Evolutionary conservation across 2,329 filamentous ascomycete genomes (phyloP), one percentile per base, ranked within the genome.

Genomic region (Myriosclerotinia scirpicola): DNA sequence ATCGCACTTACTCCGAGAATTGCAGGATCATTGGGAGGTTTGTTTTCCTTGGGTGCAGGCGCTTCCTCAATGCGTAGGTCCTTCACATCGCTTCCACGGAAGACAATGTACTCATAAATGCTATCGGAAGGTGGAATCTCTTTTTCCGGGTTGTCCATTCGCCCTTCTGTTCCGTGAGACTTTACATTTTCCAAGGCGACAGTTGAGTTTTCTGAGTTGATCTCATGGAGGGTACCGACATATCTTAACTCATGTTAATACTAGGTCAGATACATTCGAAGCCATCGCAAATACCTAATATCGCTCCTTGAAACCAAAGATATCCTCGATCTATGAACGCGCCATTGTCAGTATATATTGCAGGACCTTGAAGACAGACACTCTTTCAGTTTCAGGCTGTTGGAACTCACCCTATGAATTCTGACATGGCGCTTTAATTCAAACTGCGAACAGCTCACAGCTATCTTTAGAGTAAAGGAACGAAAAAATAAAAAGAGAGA

Each of bases 81-180:
- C 81, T 99, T 99, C 77, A 99, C 95, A 82, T 99, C 95, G 79
- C 92, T 97, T 74, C 95, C 95, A 69, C 94, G 90, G 80, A 99
- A 99, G 71, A 99, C 93, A 76, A 99, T 98, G 81, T 97, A 98
- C 78, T 98, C 95, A 82, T 97, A 99, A 76, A 97, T 86, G 77
- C 91, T 91, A 69, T 95, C 89, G 44, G 92, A 94, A 4, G 92
- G 86, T 48, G 90, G 81, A 67, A 97, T 90, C 80, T 97, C 93
- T 71, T 96, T 91, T 22, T 89, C 86, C 22, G 90, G 89, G 73
- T 89, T 88, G 72, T 84, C 87, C 76, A 89, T 90, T 71, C 95
- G 91, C 66, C 93, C 93, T 81, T 99, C 95, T 40, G 95, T 97
- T 73, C 95, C 95, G 77, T 90, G 96, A 4, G 94, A 98, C 70